These are phyloP conservation scores for Jimgerdemannia flammicorona DNA, from an alignment of 192 early-diverging fungal genomes.

Conservation along the genomic window DNA sequence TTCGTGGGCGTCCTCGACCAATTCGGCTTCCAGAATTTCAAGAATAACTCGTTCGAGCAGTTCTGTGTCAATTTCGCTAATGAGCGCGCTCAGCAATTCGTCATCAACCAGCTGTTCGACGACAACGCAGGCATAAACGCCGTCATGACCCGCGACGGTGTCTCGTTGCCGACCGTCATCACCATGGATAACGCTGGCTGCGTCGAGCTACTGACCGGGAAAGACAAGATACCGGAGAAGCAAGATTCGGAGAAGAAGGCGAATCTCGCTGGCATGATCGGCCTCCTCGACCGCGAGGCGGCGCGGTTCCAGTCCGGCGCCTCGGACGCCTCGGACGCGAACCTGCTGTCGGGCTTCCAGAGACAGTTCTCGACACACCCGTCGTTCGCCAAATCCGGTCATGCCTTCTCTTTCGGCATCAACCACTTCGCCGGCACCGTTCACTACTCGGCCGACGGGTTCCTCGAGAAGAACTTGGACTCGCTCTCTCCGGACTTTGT, in stretches of 20 bases:
- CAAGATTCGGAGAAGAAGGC: slow-evolving; percentile 23
- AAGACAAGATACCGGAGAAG: not conserved
- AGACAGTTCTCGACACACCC: slow-evolving; percentile 22
- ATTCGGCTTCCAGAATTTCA: slow-evolving; percentile 61
- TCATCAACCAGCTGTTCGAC: slow-evolving; percentile 51
- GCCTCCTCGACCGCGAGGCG: slow-evolving; percentile 39
- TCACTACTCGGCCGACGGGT: slow-evolving; percentile 64
- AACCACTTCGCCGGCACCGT: slow-evolving; percentile 55
- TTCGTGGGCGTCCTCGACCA: slow-evolving; percentile 86
- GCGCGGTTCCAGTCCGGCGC: slow-evolving; percentile 32
- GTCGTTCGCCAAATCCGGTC: slow-evolving; percentile 22
- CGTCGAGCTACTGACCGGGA: slow-evolving; percentile 51
- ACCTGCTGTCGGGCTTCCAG: slow-evolving; percentile 31
- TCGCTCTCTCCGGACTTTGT: slow-evolving; percentile 81
- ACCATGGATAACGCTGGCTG: slow-evolving; percentile 47
- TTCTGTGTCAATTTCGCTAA: slow-evolving; percentile 68
- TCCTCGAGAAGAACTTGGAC: slow-evolving; percentile 71
- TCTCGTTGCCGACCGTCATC: slow-evolving; percentile 50
- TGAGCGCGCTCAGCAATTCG: slow-evolving; percentile 63
- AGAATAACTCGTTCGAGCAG: slow-evolving; percentile 61
- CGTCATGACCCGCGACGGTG: slow-evolving; percentile 46
- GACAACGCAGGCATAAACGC: slow-evolving; percentile 40
- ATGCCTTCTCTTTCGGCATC: slow-evolving; percentile 53
- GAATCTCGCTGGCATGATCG: slow-evolving; percentile 35
- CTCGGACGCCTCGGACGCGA: slow-evolving; percentile 42